phyloP scores from a whole-genome alignment of 345 rosid species.

The Populus davidiana region DNA sequence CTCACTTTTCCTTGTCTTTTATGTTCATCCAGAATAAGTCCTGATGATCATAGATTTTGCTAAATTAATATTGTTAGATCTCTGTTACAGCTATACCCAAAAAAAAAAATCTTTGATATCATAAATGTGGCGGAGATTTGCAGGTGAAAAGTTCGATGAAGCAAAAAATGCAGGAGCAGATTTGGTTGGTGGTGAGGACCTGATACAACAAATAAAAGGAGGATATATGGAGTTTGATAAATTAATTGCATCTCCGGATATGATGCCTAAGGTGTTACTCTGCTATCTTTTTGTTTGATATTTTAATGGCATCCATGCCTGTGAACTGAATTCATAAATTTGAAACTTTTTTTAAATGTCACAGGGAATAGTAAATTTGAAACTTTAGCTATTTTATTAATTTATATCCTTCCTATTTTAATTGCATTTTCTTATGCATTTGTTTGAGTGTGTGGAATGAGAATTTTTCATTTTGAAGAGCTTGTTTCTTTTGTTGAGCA shows the following conservation, averaged over 20 bases:
- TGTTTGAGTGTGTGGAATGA: not conserved
- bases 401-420: too few species aligned
- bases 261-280: slow-evolving; percentile 93
- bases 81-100: not conserved
- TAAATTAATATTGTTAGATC: not conserved
- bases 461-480: not conserved
- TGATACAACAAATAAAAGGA: slow-evolving; percentile 84
- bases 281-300: slow-evolving; percentile 12
- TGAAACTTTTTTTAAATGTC: too few species aligned
- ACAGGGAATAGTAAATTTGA: not conserved
- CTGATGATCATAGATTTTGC: not conserved
- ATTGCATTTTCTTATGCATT: not conserved
- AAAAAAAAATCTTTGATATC: slow-evolving; percentile 1
- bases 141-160: slow-evolving; percentile 97
- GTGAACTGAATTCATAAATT: not conserved
- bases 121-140: slow-evolving; percentile 18
- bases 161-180: slow-evolving; percentile 99
- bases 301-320: not conserved
- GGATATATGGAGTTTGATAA: slow-evolving; percentile 98
- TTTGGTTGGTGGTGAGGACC: slow-evolving; percentile 93
- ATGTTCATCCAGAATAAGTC: not conserved
- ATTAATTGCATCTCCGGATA: slow-evolving; percentile 96
- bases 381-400: not conserved
- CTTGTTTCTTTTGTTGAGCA: not conserved
- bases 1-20: not conserved